These are phyloP conservation scores for Penicillium robsamsonii DNA, from an alignment of 495 filamentous ascomycete species.

Conservation along the genomic window DNA sequence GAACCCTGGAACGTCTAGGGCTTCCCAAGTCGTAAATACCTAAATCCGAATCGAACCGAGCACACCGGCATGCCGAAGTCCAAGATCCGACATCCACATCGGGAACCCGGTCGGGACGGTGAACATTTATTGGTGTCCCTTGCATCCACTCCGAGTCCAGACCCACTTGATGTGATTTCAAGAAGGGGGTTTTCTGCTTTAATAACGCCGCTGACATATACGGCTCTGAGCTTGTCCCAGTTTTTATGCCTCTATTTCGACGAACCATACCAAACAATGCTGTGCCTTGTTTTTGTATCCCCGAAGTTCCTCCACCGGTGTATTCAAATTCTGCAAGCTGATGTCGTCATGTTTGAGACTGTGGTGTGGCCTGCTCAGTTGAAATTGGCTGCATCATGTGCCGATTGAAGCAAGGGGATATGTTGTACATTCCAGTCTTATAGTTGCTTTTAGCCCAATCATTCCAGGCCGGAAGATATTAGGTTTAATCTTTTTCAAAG, in stretches of 20 bases:
- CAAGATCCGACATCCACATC: neutral
- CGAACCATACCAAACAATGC: neutral
- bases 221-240: neutral
- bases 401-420: neutral
- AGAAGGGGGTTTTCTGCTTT: neutral
- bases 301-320: neutral
- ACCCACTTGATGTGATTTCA: neutral
- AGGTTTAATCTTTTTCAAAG: neutral
- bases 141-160: neutral
- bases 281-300: neutral
- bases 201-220: neutral
- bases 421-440: neutral
- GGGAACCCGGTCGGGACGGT: neutral
- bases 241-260: neutral
- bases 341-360: neutral
- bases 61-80: neutral
- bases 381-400: neutral
- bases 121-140: neutral
- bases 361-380: neutral
- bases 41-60: neutral
- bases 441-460: neutral
- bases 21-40: neutral
- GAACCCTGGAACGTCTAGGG: neutral
- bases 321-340: neutral
- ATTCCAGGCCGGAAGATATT: neutral